Conservation (phyloP, 2,329 filamentous ascomycete species). For the Ophiognomonia clavigignenti-juglandacearum region DNA sequence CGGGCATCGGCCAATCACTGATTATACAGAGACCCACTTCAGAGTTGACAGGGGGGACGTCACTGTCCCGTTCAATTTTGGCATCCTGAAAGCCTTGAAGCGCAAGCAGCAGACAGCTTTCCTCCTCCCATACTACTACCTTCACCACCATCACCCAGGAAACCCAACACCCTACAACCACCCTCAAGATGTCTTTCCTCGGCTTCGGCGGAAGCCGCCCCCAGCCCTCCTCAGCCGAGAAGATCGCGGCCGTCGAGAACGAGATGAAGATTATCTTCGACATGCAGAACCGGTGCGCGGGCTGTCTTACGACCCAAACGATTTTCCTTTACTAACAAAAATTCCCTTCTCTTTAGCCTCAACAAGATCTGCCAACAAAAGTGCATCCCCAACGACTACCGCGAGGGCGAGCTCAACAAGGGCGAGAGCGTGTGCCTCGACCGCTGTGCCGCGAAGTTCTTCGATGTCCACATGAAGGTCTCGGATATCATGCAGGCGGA, state of each 20-base stretch:
- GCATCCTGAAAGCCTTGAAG: not conserved
- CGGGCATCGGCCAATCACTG: not conserved
- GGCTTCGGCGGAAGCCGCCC: slow-evolving; percentile 47
- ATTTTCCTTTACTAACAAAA: slow-evolving; percentile 12
- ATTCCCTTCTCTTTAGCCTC: too few relatives aligned
- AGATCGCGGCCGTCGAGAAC: slow-evolving; percentile 92
- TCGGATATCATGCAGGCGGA: slow-evolving; percentile 94
- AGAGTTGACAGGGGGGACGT: slow-evolving; percentile 3
- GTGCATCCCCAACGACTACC: slow-evolving; percentile 89
- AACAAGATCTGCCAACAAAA: slow-evolving; percentile 88
- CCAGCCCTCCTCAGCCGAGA: slow-evolving; percentile 91
- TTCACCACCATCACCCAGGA: not conserved
- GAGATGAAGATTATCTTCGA: slow-evolving; percentile 97
- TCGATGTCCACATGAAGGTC: slow-evolving; percentile 97
- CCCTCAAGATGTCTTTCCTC: slow-evolving; percentile 25
- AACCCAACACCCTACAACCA: not conserved
- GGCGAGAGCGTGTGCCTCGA: slow-evolving; percentile 98
- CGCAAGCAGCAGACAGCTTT: not conserved
- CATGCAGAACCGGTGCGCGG: slow-evolving; percentile 91
- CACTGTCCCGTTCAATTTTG: slow-evolving; percentile 16
- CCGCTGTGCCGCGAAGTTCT: slow-evolving; percentile 96
- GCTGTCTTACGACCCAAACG: not conserved
- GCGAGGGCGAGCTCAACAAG: slow-evolving; percentile 96
- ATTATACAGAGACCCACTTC: not conserved
- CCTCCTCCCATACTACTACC: too few relatives aligned